These are phyloP conservation scores for Phylloboletellus chloephorus DNA, from an alignment of 1,284 basidiomycete genomes.

Conservation along the genomic window DNA sequence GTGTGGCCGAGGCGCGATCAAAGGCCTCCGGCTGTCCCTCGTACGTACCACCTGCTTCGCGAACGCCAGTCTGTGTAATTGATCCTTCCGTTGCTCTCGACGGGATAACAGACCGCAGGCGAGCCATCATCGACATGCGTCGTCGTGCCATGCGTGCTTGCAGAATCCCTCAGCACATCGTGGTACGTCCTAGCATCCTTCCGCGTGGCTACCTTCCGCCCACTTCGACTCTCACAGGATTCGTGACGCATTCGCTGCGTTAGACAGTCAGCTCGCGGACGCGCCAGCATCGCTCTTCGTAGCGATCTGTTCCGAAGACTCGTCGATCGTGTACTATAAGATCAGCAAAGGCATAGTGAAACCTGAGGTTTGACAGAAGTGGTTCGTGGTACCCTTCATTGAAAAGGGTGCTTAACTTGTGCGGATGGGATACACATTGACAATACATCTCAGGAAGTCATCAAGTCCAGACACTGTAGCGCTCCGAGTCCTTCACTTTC, in stretches of 20 bases:
- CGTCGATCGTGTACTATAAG: slow-evolving; percentile 79
- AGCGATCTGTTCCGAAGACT: slow-evolving; percentile 68
- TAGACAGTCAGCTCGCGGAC: slow-evolving; percentile 30
- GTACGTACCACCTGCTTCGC: slow-evolving; percentile 34
- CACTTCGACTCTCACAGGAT: slow-evolving; percentile 39
- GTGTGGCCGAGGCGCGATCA: slow-evolving; percentile 54
- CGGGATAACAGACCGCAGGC: slow-evolving; percentile 19
- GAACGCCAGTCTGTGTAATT: not conserved
- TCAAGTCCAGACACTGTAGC: not conserved
- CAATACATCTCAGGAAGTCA: not conserved
- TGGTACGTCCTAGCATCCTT: slow-evolving; percentile 30
- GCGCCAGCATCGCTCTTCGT: slow-evolving; percentile 50
- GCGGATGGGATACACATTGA: not conserved
- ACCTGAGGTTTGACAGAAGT: slow-evolving; percentile 51
- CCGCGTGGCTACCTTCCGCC: slow-evolving; percentile 28
- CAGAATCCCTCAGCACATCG: slow-evolving; percentile 56
- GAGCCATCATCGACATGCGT: slow-evolving; percentile 31
- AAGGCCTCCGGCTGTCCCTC: slow-evolving; percentile 50
- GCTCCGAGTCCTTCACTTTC: no score
- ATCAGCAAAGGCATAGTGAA: slow-evolving; percentile 70
- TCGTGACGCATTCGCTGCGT: slow-evolving; percentile 46
- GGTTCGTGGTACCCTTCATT: no score
- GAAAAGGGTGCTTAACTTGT: no score
- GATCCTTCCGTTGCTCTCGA: slow-evolving; percentile 1
- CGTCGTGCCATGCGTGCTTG: slow-evolving; percentile 64